Evolutionary conservation across 1,284 basidiomycete genomes (phyloP).

Genomic region (Gymnopus androsaceus): DNA sequence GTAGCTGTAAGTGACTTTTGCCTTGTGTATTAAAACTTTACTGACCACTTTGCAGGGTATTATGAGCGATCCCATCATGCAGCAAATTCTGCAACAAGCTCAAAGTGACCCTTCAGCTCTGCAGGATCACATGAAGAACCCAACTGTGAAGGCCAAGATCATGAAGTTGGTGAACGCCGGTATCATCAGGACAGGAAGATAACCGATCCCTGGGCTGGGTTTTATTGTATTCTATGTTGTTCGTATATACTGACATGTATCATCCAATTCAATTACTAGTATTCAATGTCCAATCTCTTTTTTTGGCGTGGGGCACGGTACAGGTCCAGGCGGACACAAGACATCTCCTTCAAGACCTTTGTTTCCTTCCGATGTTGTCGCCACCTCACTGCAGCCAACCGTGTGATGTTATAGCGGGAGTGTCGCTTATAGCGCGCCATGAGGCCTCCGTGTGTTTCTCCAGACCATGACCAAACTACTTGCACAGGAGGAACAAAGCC

Average conservation of each 20-base stretch:
- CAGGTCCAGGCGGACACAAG: not conserved
- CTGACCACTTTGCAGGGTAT: constrained; percentile 53
- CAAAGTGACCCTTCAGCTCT: constrained; percentile 88
- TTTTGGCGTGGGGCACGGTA: not conserved
- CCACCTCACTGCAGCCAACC: not conserved
- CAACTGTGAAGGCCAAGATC: constrained; percentile 81
- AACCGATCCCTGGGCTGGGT: not conserved
- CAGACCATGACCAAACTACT: not conserved
- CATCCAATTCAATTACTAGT: constrained; percentile 8
- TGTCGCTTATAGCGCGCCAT: constrained; percentile 3
- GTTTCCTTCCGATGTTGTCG: constrained; percentile 1
- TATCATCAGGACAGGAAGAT: constrained; percentile 75
- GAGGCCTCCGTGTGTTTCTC: constrained; percentile 6
- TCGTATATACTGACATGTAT: constrained; percentile 10
- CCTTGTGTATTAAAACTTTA: not conserved
- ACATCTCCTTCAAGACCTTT: not conserved
- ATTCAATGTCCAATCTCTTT: constrained; percentile 8
- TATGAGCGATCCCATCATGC: constrained; percentile 88
- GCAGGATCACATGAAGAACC: constrained; percentile 98
- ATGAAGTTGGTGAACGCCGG: constrained; percentile 93
- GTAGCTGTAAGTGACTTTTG: constrained; percentile 68
- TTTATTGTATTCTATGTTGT: not conserved
- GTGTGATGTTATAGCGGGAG: not conserved
- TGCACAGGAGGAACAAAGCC: not conserved
- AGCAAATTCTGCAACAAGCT: constrained; percentile 93